Evolutionary conservation across 495 filamentous ascomycete species (phyloP).

Genomic region (Aspergillus saccharolyticus): DNA sequence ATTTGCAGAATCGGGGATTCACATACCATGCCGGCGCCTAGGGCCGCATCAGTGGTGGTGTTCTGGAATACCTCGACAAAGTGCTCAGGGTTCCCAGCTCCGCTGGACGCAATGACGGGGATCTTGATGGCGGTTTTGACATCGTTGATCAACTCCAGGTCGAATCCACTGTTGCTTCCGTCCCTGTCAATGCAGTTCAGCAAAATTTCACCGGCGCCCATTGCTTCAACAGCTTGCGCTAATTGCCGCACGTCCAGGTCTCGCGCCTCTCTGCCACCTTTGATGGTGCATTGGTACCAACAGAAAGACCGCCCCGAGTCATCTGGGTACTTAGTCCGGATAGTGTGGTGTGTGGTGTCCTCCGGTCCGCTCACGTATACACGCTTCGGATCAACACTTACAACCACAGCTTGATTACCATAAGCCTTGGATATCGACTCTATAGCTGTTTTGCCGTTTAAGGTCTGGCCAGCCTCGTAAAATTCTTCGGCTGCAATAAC

Average conservation of each 20-base stretch:
- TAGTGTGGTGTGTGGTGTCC: conserved; percentile 72
- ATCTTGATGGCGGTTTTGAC: conserved; percentile 83
- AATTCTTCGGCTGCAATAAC: conserved; percentile 90
- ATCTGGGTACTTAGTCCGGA: conserved; percentile 65
- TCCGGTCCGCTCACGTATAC: conserved; percentile 72
- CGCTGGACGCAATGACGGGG: conserved; percentile 92
- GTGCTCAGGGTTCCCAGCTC: conserved; percentile 83
- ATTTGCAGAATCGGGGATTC: background rate
- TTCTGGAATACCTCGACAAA: conserved; percentile 85
- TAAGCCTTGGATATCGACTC: conserved; percentile 92
- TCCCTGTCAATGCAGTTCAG: conserved; percentile 98
- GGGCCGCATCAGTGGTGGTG: conserved; percentile 83
- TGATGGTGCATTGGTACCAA: conserved; percentile 98
- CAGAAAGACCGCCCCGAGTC: conserved; percentile 75
- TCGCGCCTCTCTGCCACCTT: conserved; percentile 84
- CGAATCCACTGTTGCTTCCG: conserved; percentile 91
- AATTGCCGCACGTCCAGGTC: conserved; percentile 89
- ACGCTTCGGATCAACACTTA: conserved; percentile 89
- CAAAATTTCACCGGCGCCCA: conserved; percentile 92
- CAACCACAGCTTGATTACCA: conserved; percentile 94
- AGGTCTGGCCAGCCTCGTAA: conserved; percentile 56
- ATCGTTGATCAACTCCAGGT: conserved; percentile 81
- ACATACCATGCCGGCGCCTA: conserved; percentile 89
- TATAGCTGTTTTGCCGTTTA: conserved; percentile 81
- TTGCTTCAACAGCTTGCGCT: conserved; percentile 83